phyloP scores from a whole-genome alignment of 106 monocot species.

The Dendrobium catenatum region DNA sequence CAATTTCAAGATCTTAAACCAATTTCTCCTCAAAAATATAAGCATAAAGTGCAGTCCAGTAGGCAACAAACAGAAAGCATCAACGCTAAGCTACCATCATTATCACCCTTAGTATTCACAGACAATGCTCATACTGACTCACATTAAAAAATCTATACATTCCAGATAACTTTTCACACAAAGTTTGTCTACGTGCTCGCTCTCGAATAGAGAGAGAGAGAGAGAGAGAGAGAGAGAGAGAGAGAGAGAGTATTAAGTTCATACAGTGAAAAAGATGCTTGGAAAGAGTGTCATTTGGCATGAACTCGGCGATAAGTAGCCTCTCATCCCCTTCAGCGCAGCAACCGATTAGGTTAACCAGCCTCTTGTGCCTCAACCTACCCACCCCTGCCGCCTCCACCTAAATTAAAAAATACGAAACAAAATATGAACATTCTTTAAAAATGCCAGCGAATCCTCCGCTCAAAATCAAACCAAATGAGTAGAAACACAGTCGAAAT shows the following conservation, averaged over 20 bases:
- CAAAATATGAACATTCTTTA: not conserved
- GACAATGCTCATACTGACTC: not conserved
- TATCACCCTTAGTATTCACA: not conserved
- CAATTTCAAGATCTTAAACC: not conserved
- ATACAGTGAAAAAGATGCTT: constrained; percentile 99
- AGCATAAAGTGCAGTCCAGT: not conserved
- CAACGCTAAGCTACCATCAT: too few species aligned
- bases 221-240: not conserved
- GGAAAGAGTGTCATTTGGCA: constrained; percentile 96
- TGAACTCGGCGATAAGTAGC: constrained; percentile 91
- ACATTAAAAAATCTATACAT: not conserved
- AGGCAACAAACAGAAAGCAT: not conserved
- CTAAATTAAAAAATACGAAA: constrained; percentile 13
- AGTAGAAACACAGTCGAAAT: constrained; percentile 3
- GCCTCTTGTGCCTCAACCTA: constrained; percentile 77
- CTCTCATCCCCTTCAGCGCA: constrained; percentile 96
- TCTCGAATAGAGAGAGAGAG: not conserved
- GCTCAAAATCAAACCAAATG: not conserved
- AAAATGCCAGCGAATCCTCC: not conserved
- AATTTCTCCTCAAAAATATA: not conserved
- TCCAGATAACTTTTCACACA: not conserved
- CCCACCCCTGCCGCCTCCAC: constrained; percentile 84
- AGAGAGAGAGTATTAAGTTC: not conserved
- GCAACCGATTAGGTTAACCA: constrained; percentile 92
- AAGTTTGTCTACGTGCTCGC: not conserved